phyloP scores from a whole-genome alignment of 306 rosid genomes.

The Castanopsis chinensis region DNA sequence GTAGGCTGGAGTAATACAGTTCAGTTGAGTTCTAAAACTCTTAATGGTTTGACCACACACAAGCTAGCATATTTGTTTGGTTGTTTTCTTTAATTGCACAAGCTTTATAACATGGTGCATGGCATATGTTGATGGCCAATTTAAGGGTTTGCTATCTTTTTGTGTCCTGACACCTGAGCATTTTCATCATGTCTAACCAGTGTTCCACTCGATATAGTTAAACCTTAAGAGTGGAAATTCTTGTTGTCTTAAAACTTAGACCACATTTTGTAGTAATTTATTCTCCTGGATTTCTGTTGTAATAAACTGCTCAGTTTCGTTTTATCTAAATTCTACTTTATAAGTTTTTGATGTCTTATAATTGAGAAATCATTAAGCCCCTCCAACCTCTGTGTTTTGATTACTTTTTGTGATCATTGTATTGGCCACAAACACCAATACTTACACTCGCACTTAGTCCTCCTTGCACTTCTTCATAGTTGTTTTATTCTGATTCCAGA shows the following conservation, averaged over 20 bases:
- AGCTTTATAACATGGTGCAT: neutral
- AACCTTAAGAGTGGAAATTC: neutral
- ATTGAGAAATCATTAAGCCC: neutral
- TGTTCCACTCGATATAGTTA: neutral
- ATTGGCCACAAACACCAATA: neutral
- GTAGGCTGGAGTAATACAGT: neutral
- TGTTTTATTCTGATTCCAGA: constrained; percentile 64
- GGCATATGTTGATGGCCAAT: neutral
- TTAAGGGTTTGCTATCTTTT: neutral
- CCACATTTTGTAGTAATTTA: neutral
- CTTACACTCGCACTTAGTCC: neutral
- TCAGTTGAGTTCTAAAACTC: neutral
- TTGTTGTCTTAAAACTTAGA: neutral
- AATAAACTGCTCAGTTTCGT: neutral
- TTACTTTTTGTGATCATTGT: neutral
- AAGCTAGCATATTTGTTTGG: neutral
- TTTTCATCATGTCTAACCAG: neutral
- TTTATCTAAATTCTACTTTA: no score
- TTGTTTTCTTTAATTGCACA: neutral
- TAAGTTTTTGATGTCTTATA: neutral
- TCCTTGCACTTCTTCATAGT: constrained; percentile 17
- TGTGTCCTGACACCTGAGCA: neutral
- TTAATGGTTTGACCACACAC: neutral
- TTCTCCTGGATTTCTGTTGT: neutral
- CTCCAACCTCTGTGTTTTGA: neutral